Conservation (phyloP, 306 rosid species). For the Trichosanthes cucumerina region DNA sequence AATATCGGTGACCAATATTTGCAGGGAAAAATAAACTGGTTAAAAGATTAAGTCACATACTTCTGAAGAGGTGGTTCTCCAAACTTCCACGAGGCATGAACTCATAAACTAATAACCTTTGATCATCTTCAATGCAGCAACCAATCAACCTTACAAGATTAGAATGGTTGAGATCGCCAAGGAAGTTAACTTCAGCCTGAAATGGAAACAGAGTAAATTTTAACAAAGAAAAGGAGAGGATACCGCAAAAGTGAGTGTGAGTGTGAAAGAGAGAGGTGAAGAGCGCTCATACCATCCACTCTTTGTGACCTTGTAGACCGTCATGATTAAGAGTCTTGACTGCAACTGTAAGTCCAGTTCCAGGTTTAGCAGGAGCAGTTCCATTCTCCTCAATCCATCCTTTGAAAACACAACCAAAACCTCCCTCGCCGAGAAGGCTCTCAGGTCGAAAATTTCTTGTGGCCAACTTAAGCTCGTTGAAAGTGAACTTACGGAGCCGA, state of each 20-base stretch:
- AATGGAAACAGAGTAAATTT: not conserved
- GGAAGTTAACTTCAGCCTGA: conserved; percentile 91
- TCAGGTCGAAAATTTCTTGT: conserved; percentile 96
- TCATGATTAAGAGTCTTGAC: conserved; percentile 94
- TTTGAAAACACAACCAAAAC: conserved; percentile 96
- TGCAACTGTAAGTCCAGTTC: conserved; percentile 96
- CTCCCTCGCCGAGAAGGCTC: conserved; percentile 98
- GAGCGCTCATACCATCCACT: conserved; percentile 75
- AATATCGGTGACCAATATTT: not conserved
- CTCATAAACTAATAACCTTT: conserved; percentile 80
- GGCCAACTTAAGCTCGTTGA: conserved; percentile 81
- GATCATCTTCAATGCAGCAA: conserved; percentile 91
- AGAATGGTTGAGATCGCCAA: conserved; percentile 82
- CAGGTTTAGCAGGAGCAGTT: conserved; percentile 91
- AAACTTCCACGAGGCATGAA: conserved; percentile 98
- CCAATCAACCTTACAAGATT: conserved; percentile 89
- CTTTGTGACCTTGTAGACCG: conserved; percentile 98
- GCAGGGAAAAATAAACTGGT: conserved; percentile 9
- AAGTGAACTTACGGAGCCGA: conserved; percentile 80
- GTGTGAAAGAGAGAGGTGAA: not conserved
- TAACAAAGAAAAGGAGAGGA: not conserved
- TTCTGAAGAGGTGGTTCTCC: conserved; percentile 97
- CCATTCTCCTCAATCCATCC: conserved; percentile 99
- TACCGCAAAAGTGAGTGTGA: not conserved
- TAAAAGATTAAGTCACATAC: conserved; percentile 36